phyloP scores from a whole-genome alignment of 139 green algal species.

The Choricystis sp. region DNA sequence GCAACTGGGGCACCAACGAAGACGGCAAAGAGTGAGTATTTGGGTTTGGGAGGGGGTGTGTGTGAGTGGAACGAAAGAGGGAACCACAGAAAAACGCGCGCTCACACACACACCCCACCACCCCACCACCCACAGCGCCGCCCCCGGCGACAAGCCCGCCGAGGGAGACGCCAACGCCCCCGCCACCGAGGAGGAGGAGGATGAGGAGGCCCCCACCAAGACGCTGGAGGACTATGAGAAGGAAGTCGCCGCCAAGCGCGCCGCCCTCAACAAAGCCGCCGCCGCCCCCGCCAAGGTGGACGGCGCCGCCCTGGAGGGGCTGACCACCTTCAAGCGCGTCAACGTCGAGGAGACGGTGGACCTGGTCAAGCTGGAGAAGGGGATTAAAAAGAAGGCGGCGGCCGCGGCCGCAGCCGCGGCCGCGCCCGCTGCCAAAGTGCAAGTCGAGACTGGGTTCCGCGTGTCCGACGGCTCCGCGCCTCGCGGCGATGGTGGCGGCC shows the following conservation, averaged over 20 bases:
- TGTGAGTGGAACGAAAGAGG: too few relatives aligned
- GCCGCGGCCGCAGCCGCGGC: constrained; percentile 8
- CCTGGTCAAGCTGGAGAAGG: constrained; percentile 22
- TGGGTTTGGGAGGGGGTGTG: too few relatives aligned
- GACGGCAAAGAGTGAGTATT: constrained; percentile 32
- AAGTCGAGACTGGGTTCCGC: constrained; percentile 17
- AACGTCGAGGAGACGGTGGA: constrained; percentile 17
- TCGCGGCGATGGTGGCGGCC: not conserved
- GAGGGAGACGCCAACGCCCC: constrained; percentile 13
- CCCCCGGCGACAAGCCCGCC: constrained; percentile 15
- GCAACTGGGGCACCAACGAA: constrained; percentile 66
- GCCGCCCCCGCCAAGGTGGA: constrained; percentile 22
- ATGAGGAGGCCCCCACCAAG: constrained; percentile 33
- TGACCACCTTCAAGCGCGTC: constrained; percentile 20
- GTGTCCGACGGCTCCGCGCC: constrained; percentile 7
- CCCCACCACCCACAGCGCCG: too few relatives aligned
- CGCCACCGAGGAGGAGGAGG: constrained; percentile 2
- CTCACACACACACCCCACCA: too few relatives aligned
- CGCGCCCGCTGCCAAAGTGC: constrained; percentile 28
- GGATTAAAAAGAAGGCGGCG: constrained; percentile 13
- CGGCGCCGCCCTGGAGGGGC: constrained; percentile 23
- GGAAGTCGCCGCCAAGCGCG: constrained; percentile 52
- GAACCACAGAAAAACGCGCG: too few relatives aligned
- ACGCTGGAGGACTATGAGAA: constrained; percentile 59
- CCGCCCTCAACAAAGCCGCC: constrained; percentile 45